These are phyloP conservation scores for Aureobasidium sp. DNA, from an alignment of 2,329 filamentous ascomycete species.

Conservation along the genomic window DNA sequence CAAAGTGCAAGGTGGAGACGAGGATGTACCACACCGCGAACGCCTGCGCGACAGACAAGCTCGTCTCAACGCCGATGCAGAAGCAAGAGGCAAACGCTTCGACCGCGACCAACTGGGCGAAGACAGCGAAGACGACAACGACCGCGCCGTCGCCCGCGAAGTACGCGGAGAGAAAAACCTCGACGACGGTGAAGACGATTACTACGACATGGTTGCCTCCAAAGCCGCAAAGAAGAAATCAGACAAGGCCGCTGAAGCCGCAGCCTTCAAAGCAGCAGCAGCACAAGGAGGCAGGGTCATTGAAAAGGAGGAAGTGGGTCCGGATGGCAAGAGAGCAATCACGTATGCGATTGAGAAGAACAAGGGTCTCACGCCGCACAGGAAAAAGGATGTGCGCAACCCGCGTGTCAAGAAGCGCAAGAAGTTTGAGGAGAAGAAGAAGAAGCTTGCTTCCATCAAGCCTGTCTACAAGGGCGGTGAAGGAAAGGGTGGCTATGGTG, in stretches of 20 bases:
- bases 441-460: conserved; percentile 86
- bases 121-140: conserved; percentile 56
- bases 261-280: conserved; percentile 47
- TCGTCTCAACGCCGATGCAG: conserved; percentile 80
- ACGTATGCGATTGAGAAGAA: conserved; percentile 95
- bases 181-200: conserved; percentile 53
- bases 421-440: conserved; percentile 94
- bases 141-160: conserved; percentile 45
- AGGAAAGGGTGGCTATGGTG: conserved; percentile 75
- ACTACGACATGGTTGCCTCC: conserved; percentile 82
- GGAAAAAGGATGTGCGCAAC: conserved; percentile 92
- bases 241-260: conserved; percentile 60
- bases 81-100: conserved; percentile 65
- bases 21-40: conserved; percentile 81
- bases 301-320: conserved; percentile 60
- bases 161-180: conserved; percentile 34
- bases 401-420: conserved; percentile 96
- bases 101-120: conserved; percentile 61
- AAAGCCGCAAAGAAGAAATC: conserved; percentile 59
- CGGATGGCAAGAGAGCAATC: conserved; percentile 86
- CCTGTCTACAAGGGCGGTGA: conserved; percentile 79
- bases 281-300: conserved; percentile 52
- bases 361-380: conserved; percentile 80
- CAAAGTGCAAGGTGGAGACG: conserved; percentile 67
- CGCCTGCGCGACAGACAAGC: conserved; percentile 77